These are phyloP conservation scores for Endocarpon pusillum DNA, from an alignment of 495 filamentous ascomycete species.

Conservation along the genomic window DNA sequence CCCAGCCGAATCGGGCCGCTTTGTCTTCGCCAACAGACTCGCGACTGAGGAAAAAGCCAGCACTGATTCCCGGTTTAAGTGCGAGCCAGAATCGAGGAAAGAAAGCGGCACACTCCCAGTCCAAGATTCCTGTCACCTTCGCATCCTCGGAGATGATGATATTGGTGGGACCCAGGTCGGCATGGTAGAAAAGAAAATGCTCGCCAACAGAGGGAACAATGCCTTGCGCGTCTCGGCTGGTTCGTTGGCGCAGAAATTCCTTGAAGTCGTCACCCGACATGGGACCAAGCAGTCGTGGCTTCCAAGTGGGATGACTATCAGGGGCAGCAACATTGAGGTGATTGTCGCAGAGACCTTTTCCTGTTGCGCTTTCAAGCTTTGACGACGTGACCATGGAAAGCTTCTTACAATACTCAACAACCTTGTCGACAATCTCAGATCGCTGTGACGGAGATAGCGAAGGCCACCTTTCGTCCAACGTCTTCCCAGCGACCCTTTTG, in stretches of 20 bases:
- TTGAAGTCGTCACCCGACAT: background rate
- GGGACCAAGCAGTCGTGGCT: constrained; percentile 1
- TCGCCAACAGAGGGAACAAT: too few relatives aligned
- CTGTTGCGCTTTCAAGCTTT: background rate
- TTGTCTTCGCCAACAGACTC: too few relatives aligned
- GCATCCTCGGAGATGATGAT: background rate
- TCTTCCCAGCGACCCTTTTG: background rate
- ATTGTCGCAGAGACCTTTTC: background rate
- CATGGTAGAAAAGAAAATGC: too few relatives aligned
- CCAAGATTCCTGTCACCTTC: constrained; percentile 1
- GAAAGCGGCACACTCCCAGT: constrained; percentile 1
- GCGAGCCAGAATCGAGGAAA: background rate
- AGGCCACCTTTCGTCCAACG: background rate
- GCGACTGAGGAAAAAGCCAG: background rate
- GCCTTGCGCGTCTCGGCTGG: too few relatives aligned
- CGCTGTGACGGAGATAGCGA: background rate
- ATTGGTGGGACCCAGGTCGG: too few relatives aligned
- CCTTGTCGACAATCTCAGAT: background rate
- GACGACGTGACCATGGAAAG: background rate
- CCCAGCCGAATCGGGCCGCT: background rate
- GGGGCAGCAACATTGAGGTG: background rate
- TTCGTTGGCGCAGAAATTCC: too few relatives aligned
- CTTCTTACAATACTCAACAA: background rate
- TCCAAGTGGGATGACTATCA: background rate
- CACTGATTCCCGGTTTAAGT: constrained; percentile 1